Evolutionary conservation across 2,329 filamentous ascomycete genomes (phyloP), one percentile per base, ranked within the genome.

Genomic region (Basipetospora chlamydospora): DNA sequence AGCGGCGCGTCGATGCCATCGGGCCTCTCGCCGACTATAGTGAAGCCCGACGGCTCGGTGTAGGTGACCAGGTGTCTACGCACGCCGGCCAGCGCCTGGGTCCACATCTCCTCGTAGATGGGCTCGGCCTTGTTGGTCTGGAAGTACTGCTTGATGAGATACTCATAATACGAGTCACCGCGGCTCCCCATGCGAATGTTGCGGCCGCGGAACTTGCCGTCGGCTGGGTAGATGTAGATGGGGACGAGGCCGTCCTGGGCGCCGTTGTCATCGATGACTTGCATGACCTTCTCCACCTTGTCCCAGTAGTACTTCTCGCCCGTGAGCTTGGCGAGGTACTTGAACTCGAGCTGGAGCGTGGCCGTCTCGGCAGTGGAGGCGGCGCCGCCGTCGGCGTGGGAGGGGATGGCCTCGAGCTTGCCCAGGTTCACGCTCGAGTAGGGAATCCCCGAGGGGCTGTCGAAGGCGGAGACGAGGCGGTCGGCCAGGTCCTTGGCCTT

Each of bases 141-240:
- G 15, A 95, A 67, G 53, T 93, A 96, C 56, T 98, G 90, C 62
- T 98, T 98, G 64, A 96, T 92, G 35, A 98, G 73, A 55, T 98
- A 98, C 60, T 98, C 85, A 59, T 98, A 98, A 60, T 96, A 98
- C 33, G 87, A 95, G 61, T 98, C 90, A 31, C 90, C 90, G 42
- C 90, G 75, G 54, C 85, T 95, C 26, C 90, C 90, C 16, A 96
- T 68, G 13, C 90, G 81, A 49, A 98, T 88, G 51, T 95, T 93
- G 15, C 75, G 60, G 15, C 84, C 85, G 35, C 74, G 70, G 59
- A 96, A 98, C 37, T 74, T 62, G 39, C 90, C 90, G 10, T 64
- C 75, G 20, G 77, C 72, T 4, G 90, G 75, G 53, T 85, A 77
- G 46, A 98, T 80, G 58, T 80, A 96, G 49, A 96, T 96, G 23